phyloP scores from a whole-genome alignment of 139 green algal species.

The Chlamydomonas sp. region DNA sequence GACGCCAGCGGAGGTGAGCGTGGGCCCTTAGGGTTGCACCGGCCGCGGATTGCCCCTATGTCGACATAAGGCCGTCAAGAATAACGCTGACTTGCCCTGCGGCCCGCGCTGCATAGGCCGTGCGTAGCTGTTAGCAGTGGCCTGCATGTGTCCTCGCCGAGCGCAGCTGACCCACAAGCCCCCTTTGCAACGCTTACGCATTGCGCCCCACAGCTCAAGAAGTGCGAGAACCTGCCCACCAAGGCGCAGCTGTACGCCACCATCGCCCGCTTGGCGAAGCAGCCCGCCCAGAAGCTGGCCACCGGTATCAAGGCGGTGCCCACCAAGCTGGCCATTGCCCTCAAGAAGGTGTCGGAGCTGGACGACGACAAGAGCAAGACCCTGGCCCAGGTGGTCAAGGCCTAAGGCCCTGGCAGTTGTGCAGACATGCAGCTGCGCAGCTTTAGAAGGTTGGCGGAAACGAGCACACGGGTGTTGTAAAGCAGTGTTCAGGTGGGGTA shows the following conservation, averaged over 20 bases:
- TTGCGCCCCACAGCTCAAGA: conserved; percentile 66
- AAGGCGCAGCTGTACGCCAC: conserved; percentile 87
- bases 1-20: conserved; percentile 57
- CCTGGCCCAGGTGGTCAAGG: conserved; percentile 42
- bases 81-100: no score
- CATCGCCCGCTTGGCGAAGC: conserved; percentile 85
- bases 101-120: no score
- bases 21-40: background rate
- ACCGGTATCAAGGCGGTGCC: conserved; percentile 57
- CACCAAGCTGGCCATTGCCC: conserved; percentile 52
- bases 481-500: no score
- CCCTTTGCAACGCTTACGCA: background rate
- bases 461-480: no score
- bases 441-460: background rate
- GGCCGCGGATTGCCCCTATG: background rate
- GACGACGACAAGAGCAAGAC: conserved; percentile 62
- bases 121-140: background rate
- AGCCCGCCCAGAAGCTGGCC: conserved; percentile 81
- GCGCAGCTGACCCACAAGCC: background rate
- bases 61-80: no score
- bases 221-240: conserved; percentile 88
- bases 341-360: conserved; percentile 59
- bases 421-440: background rate
- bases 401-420: conserved; percentile 3
- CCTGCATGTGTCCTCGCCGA: background rate